These are phyloP conservation scores for Coniferiporia sulphurascens DNA, from an alignment of 1,284 basidiomycete genomes.

Conservation along the genomic window DNA sequence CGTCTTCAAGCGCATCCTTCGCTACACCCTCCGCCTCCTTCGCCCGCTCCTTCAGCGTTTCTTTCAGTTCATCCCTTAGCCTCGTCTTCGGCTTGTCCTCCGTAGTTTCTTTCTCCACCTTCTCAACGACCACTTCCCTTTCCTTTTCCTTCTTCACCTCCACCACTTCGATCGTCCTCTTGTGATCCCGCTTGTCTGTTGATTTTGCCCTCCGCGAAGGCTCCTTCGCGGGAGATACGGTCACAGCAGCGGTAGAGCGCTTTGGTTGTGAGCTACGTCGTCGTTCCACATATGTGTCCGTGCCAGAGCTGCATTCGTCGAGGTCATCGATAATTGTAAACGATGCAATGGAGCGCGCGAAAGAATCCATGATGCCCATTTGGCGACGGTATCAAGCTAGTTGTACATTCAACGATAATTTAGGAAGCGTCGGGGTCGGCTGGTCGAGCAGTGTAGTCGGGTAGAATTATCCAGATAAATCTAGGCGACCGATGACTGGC, in stretches of 20 bases:
- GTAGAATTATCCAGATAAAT: neutral
- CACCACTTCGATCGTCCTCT: neutral
- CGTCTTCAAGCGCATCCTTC: slow-evolving; percentile 8
- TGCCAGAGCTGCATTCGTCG: slow-evolving; percentile 15
- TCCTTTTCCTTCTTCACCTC: neutral
- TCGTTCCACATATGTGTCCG: slow-evolving; percentile 14
- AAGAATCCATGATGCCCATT: slow-evolving; percentile 11
- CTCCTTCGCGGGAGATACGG: slow-evolving; percentile 1
- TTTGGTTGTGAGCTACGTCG: neutral
- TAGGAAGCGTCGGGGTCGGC: neutral
- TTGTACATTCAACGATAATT: neutral
- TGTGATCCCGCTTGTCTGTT: neutral
- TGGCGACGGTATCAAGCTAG: neutral
- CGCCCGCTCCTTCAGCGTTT: neutral
- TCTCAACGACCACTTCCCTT: neutral
- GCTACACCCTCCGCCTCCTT: neutral
- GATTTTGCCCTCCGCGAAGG: neutral
- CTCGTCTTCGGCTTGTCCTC: neutral
- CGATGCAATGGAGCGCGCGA: slow-evolving; percentile 13
- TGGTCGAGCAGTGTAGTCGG: neutral
- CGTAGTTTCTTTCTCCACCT: neutral
- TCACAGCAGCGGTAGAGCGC: slow-evolving; percentile 7
- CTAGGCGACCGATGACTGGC: neutral
- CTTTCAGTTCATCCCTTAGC: neutral
- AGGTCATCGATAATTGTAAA: slow-evolving; percentile 18